Evolutionary conservation across 2,329 filamentous ascomycete genomes (phyloP).

Genomic region (Sclerotinia sclerotiorum): DNA sequence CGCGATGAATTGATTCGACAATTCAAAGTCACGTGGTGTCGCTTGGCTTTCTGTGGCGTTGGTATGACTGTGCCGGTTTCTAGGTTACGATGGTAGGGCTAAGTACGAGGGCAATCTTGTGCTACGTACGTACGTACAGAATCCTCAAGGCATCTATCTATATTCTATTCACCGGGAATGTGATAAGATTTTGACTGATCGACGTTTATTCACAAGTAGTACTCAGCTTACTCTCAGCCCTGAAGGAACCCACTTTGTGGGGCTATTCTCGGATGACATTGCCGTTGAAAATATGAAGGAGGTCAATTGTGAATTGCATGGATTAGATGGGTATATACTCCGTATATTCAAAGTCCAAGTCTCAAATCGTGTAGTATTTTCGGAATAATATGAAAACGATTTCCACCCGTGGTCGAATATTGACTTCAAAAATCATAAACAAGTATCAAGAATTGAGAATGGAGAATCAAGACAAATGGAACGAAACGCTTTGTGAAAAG

Average conservation of each 20-base stretch:
- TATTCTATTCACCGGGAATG: background rate
- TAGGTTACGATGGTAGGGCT: background rate
- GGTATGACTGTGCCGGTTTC: background rate
- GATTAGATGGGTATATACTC: no score
- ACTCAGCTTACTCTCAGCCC: background rate
- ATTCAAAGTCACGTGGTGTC: background rate
- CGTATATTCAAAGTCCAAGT: no score
- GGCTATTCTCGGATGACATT: background rate
- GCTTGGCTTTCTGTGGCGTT: conserved; percentile 4
- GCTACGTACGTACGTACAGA: background rate
- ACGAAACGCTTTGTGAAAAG: background rate
- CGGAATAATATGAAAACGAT: no score
- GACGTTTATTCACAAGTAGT: background rate
- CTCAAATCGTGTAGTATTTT: no score
- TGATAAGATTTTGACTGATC: background rate
- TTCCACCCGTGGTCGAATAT: no score
- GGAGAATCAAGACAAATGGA: no score
- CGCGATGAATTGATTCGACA: conserved; percentile 16
- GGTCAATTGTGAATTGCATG: background rate
- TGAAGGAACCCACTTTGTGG: background rate
- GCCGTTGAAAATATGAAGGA: background rate
- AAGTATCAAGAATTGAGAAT: no score
- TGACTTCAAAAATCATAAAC: no score
- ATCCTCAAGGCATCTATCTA: no score
- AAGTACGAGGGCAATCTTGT: background rate